Conservation (phyloP, 305 asterid species). For the Fraxinus nigra region DNA sequence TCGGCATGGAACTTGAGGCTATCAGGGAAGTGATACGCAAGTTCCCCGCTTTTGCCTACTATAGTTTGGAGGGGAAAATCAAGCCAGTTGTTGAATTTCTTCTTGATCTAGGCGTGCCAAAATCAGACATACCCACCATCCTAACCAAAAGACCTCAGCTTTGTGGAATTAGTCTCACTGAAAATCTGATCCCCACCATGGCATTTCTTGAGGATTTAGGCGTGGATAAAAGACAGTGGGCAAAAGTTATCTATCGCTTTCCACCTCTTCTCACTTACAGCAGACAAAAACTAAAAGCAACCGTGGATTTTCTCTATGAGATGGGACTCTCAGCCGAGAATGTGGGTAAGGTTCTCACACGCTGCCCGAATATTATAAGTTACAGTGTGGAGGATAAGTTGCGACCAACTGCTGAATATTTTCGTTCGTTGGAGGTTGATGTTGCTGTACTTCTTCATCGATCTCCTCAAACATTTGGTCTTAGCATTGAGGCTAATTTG, state of each 20-base stretch:
- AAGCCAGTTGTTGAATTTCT: constrained; percentile 85
- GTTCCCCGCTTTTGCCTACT: constrained; percentile 89
- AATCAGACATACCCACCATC: constrained; percentile 63
- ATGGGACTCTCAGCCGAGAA: constrained; percentile 76
- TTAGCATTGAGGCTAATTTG: constrained; percentile 71
- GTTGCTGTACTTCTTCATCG: constrained; percentile 64
- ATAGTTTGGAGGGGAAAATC: constrained; percentile 86
- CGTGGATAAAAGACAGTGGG: constrained; percentile 81
- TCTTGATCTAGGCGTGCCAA: constrained; percentile 70
- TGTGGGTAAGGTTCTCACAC: constrained; percentile 75
- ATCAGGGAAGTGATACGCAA: constrained; percentile 70
- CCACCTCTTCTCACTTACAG: constrained; percentile 95
- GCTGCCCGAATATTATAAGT: constrained; percentile 78
- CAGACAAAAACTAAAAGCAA: constrained; percentile 56
- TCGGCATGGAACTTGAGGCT: constrained; percentile 77
- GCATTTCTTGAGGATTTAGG: constrained; percentile 77
- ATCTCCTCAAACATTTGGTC: constrained; percentile 88
- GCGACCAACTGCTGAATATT: constrained; percentile 76
- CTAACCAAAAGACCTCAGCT: constrained; percentile 86
- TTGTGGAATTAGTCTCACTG: constrained; percentile 87
- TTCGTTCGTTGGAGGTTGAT: constrained; percentile 64
- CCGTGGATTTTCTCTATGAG: constrained; percentile 80
- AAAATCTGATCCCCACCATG: constrained; percentile 89
- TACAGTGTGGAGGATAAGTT: constrained; percentile 84
- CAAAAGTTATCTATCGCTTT: constrained; percentile 78